Percentiles rank a stretch among this genome's conserved stretches.
These are phyloP conservation scores for Pichia sp. DNA, from an alignment of 1,139 yeast species.

Conservation along the genomic window DNA sequence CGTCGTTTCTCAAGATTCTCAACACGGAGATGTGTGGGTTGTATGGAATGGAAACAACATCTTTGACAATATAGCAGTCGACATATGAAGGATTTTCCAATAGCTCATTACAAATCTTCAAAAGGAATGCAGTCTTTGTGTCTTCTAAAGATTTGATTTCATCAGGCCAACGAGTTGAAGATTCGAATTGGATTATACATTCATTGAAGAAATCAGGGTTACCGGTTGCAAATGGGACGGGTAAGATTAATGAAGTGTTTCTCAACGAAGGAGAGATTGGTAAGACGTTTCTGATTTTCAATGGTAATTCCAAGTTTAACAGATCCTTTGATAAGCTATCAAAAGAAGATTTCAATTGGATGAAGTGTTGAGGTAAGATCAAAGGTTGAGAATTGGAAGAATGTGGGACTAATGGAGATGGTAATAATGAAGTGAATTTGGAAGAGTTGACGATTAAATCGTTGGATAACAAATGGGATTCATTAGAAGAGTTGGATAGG, in stretches of 20 bases:
- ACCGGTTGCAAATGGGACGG: constrained; percentile 77
- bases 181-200: constrained; percentile 81
- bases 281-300: constrained; percentile 64
- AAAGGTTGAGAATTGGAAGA: constrained; percentile 53
- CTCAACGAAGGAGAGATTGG: constrained; percentile 76
- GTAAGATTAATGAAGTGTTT: constrained; percentile 70
- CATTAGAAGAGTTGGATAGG: constrained; percentile 32
- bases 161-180: constrained; percentile 95
- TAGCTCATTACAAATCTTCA: constrained; percentile 61
- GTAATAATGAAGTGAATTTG: constrained; percentile 50
- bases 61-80: constrained; percentile 57
- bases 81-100: constrained; percentile 44
- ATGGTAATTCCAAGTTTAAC: constrained; percentile 55
- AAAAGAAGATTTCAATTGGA: constrained; percentile 60
- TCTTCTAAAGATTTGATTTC: constrained; percentile 82
- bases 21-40: constrained; percentile 53
- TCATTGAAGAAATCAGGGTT: constrained; percentile 83
- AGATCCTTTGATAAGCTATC: constrained; percentile 60
- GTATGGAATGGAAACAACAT: constrained; percentile 60
- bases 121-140: constrained; percentile 84
- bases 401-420: constrained; percentile 56
- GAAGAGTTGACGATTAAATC: constrained; percentile 42
- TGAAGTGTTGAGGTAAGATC: constrained; percentile 48
- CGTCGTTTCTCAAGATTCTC: constrained; percentile 78
- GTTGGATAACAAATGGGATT: constrained; percentile 39